A percentile compares a stretch with the other conserved stretches of the same genome.
These are phyloP conservation scores for Stygiomarasmius scandens DNA, from an alignment of 1,284 basidiomycete genomes.

Conservation along the genomic window DNA sequence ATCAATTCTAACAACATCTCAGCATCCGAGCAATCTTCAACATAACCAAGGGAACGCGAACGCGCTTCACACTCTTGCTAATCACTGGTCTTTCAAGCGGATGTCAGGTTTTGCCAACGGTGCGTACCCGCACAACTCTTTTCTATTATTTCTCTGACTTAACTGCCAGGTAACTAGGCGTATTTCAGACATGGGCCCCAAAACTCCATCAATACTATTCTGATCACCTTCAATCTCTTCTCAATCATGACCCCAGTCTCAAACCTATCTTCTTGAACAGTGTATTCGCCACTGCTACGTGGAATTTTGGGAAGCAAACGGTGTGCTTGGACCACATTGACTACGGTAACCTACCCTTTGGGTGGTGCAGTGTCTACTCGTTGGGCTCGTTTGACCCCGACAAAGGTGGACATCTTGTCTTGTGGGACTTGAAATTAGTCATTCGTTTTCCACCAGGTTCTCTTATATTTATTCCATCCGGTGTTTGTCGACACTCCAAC, in stretches of 20 bases:
- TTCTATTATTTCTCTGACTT: background rate
- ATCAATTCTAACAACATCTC: no score
- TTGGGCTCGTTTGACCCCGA: conserved; percentile 24
- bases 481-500: conserved; percentile 4
- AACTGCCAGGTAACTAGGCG: background rate
- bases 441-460: conserved; percentile 26
- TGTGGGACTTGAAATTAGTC: no score
- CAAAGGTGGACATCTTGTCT: no score
- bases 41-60: background rate
- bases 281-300: background rate
- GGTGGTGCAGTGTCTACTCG: conserved; percentile 8
- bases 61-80: background rate
- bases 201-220: background rate
- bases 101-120: conserved; percentile 4
- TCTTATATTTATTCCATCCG: conserved; percentile 28
- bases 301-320: conserved; percentile 2
- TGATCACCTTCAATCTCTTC: background rate
- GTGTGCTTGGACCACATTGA: background rate
- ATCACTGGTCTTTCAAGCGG: background rate
- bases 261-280: conserved; percentile 1
- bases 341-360: conserved; percentile 1
- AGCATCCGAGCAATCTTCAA: conserved; percentile 2
- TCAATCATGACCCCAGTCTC: background rate
- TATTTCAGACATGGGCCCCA: background rate
- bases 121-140: background rate